Evolutionary conservation across 2,329 filamentous ascomycete species (phyloP), one percentile per base, ranked within the genome.

Genomic region (Eutypa lata): DNA sequence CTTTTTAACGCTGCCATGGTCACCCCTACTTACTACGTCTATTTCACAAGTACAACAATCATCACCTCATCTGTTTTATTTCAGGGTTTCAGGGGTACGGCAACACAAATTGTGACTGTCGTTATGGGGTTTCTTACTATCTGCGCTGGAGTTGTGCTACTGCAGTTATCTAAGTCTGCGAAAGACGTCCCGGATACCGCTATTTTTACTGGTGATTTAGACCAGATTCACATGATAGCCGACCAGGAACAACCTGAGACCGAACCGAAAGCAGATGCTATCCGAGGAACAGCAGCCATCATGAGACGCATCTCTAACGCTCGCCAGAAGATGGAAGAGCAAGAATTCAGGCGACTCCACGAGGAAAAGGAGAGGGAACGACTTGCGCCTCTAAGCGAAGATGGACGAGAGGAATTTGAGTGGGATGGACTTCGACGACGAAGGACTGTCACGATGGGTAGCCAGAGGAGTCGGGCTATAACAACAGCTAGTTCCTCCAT

Each of bases 11-110:
- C 94, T 37, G 93, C 94, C 7, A 82, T 99, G 59, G 94, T 99
- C 54, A 99, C 94, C 0, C 94, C 94, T 1, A 99, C 94, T 2
- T 99, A 99, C 74, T 99, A 99, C 70, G 94, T 99, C 60, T 93
- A 95, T 76, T 99, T 99, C 70, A 99, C 94, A 38, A 96, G 88
- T 62, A 89, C 91, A 5, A 97, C 94, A 19, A 97, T 99, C 60
- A 83, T 97, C 61, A 95, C 92, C 6, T 97, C 93, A 0, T 89
- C 92, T 3, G 86, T 99, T 46, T 77, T 99, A 2, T 97, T 97
- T 72, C 87, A 86, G 57, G 94, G 94, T 7, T 97, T 99, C 80
- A 93, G 96, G 67, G 94, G 93, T 35, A 90, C 90, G 0, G 79
- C 83, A 0, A 80, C 84, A 6, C 83, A 89, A 24, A 97, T 99